Evolutionary conservation across 768 basidiomycete genomes (phyloP).

Genomic region (Candolleomyces efflorescens): DNA sequence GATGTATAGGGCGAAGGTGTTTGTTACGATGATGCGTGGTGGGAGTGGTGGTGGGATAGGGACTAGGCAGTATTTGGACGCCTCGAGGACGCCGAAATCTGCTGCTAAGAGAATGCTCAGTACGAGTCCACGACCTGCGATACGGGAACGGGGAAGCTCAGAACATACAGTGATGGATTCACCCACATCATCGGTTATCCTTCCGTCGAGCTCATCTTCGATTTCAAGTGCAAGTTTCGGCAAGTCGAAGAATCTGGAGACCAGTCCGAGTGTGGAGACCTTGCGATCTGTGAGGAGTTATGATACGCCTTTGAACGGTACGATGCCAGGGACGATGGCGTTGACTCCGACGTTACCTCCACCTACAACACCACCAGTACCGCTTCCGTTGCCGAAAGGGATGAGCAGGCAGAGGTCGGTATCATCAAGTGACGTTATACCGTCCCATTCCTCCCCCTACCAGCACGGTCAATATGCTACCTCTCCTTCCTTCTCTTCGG

Average conservation of each 20-base stretch:
- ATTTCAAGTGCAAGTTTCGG: neutral
- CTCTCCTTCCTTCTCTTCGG: neutral
- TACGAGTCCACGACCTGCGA: neutral
- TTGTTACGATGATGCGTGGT: conserved; percentile 42
- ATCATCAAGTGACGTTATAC: conserved; percentile 23
- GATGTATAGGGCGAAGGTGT: conserved; percentile 47
- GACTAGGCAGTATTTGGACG: conserved; percentile 16
- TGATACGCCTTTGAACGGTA: conserved; percentile 7
- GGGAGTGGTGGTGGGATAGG: conserved; percentile 8
- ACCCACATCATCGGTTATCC: neutral
- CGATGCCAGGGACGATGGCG: conserved; percentile 19
- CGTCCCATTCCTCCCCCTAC: conserved; percentile 11
- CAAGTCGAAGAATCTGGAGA: neutral
- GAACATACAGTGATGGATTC: neutral
- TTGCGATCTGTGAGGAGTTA: conserved; percentile 4
- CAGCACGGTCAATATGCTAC: conserved; percentile 1
- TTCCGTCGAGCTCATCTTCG: neutral
- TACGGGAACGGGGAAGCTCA: neutral
- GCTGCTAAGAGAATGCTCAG: conserved; percentile 27
- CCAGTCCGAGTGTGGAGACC: conserved; percentile 5
- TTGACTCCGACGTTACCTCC: conserved; percentile 16
- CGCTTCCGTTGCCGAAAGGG: conserved; percentile 11
- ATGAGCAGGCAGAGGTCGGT: conserved; percentile 22
- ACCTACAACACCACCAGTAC: conserved; percentile 11
- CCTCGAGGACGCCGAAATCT: conserved; percentile 31